Evolutionary conservation across 1,284 basidiomycete genomes (phyloP).

Genomic region (Leccinum huronense): DNA sequence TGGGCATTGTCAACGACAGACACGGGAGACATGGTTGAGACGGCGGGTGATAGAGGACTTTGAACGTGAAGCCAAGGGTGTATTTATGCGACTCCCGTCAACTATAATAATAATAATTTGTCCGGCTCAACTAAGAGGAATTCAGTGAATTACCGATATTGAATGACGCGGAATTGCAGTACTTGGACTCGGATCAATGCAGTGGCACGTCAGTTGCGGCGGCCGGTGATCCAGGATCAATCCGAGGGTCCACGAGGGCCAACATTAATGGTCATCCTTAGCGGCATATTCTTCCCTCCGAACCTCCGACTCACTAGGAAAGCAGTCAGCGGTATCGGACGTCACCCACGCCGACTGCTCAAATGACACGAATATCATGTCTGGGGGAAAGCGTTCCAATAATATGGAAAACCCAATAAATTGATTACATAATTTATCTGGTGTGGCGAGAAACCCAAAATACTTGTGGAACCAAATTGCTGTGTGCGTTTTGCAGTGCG

Average conservation of each 20-base stretch:
- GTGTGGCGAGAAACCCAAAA: neutral
- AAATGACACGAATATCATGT: neutral
- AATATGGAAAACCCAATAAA: neutral
- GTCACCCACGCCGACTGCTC: conserved; percentile 3
- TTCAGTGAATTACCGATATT: neutral
- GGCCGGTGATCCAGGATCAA: neutral
- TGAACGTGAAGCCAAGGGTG: neutral
- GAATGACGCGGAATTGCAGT: neutral
- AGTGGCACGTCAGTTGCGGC: neutral
- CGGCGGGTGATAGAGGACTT: neutral
- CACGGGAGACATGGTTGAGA: conserved; percentile 17
- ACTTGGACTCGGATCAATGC: neutral
- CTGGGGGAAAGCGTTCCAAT: neutral
- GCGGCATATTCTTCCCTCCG: conserved; percentile 2
- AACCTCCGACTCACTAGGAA: neutral
- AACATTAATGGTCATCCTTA: neutral
- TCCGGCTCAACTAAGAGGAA: conserved; percentile 1
- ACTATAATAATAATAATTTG: neutral
- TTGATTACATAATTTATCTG: conserved; percentile 1
- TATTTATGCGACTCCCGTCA: conserved; percentile 26
- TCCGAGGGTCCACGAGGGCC: neutral
- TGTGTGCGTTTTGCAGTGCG: neutral
- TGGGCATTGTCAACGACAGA: conserved; percentile 6
- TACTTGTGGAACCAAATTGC: neutral
- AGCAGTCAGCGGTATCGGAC: neutral